A percentile compares a stretch with the other conserved stretches of the same genome.
phyloP scores from a whole-genome alignment of 2,329 filamentous ascomycete species.

The Calonectria pauciramosa region DNA sequence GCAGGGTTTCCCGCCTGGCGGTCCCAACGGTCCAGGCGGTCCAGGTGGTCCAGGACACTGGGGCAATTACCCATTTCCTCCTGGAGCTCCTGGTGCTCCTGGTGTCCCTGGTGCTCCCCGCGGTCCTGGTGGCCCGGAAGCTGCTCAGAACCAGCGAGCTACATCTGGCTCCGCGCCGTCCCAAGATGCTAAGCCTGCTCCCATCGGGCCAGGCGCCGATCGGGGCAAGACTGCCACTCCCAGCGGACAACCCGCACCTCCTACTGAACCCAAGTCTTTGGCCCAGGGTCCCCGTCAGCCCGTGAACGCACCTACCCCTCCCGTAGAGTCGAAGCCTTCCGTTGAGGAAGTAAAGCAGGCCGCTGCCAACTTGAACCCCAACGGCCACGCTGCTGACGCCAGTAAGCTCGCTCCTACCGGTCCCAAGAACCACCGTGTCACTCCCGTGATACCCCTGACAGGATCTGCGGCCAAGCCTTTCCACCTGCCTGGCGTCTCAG shows the following conservation, averaged over 20 bases:
- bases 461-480: constrained; percentile 59
- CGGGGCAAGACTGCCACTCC: constrained; percentile 63
- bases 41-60: constrained; percentile 74
- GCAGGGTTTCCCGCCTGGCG: constrained; percentile 77
- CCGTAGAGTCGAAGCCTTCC: constrained; percentile 78
- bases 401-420: constrained; percentile 61
- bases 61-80: constrained; percentile 73
- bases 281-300: constrained; percentile 62
- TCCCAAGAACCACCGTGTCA: constrained; percentile 67
- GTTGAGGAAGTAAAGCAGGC: constrained; percentile 58
- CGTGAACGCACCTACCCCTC: constrained; percentile 70
- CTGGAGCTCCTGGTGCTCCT: constrained; percentile 56
- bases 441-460: constrained; percentile 76
- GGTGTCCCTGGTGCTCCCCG: constrained; percentile 63
- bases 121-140: constrained; percentile 50
- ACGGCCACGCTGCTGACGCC: constrained; percentile 52
- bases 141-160: constrained; percentile 67
- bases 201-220: constrained; percentile 65
- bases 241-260: constrained; percentile 59
- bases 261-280: constrained; percentile 67
- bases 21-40: constrained; percentile 63
- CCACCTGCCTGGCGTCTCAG: constrained; percentile 48
- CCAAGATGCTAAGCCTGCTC: constrained; percentile 61
- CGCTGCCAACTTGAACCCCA: constrained; percentile 58
- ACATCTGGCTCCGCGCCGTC: constrained; percentile 59